These are phyloP conservation scores for Collybia nuda DNA, from an alignment of 768 basidiomycete genomes.

Conservation along the genomic window DNA sequence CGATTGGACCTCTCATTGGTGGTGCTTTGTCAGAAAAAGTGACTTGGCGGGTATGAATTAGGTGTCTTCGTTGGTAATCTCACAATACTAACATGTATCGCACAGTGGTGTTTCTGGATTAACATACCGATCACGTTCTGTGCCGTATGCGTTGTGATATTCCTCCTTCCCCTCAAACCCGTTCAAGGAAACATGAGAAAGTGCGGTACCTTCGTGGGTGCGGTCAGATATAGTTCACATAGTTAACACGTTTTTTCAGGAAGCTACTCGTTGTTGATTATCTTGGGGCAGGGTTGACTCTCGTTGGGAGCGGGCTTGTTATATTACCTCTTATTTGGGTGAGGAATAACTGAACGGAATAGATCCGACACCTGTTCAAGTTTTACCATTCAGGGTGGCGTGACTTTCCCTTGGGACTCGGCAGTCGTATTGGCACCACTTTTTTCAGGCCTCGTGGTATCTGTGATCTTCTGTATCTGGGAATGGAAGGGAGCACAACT, in stretches of 20 bases:
- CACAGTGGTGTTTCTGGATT: constrained; percentile 76
- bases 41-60: constrained; percentile 53
- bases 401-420: constrained; percentile 71
- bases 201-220: constrained; percentile 21
- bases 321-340: constrained; percentile 77
- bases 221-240: neutral
- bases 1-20: constrained; percentile 67
- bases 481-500: constrained; percentile 71
- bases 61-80: neutral
- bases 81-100: neutral
- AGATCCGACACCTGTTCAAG: neutral
- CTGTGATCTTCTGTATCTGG: constrained; percentile 62
- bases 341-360: constrained; percentile 7
- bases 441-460: constrained; percentile 50
- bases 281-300: constrained; percentile 54
- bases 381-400: constrained; percentile 50
- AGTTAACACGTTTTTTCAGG: constrained; percentile 21
- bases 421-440: constrained; percentile 62
- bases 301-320: constrained; percentile 60
- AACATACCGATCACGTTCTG: constrained; percentile 58
- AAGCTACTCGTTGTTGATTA: constrained; percentile 71
- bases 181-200: constrained; percentile 59
- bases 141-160: constrained; percentile 54
- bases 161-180: constrained; percentile 67
- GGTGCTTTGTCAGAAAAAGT: constrained; percentile 63